Conservation (phyloP, 1,284 basidiomycete genomes). For the Ustilago esculenta region DNA sequence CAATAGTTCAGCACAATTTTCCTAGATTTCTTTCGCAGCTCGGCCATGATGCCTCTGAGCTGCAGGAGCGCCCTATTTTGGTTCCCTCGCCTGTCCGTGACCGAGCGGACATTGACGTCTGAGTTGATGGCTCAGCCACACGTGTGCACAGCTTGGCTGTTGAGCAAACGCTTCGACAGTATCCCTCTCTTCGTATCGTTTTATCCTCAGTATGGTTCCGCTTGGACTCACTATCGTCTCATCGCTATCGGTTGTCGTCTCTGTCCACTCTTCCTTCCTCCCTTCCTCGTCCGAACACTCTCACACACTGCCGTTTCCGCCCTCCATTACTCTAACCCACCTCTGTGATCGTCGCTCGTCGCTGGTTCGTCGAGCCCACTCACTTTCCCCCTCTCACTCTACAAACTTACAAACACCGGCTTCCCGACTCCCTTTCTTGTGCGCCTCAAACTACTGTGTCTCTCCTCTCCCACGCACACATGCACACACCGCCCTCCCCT, state of each 20-base stretch:
- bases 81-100: background rate
- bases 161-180: background rate
- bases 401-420: slow-evolving; percentile 6
- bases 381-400: background rate
- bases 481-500: too few relatives aligned
- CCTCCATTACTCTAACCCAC: background rate
- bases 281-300: background rate
- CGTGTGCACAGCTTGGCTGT: background rate
- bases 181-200: background rate
- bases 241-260: slow-evolving; percentile 1
- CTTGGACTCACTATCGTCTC: slow-evolving; percentile 3
- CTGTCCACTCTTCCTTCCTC: background rate
- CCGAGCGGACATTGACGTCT: background rate
- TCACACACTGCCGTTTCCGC: background rate
- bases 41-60: too few relatives aligned
- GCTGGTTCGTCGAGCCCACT: slow-evolving; percentile 25
- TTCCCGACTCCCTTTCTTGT: background rate
- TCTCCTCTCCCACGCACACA: too few relatives aligned
- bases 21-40: too few relatives aligned
- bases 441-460: too few relatives aligned
- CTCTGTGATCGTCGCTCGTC: slow-evolving; percentile 13
- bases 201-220: slow-evolving; percentile 3
- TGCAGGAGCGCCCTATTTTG: background rate
- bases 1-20: too few relatives aligned
- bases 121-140: slow-evolving; percentile 5